Percentiles rank a stretch among this genome's conserved stretches.
Conservation (phyloP, 1,284 basidiomycete genomes). For the Tremellales sp. region DNA sequence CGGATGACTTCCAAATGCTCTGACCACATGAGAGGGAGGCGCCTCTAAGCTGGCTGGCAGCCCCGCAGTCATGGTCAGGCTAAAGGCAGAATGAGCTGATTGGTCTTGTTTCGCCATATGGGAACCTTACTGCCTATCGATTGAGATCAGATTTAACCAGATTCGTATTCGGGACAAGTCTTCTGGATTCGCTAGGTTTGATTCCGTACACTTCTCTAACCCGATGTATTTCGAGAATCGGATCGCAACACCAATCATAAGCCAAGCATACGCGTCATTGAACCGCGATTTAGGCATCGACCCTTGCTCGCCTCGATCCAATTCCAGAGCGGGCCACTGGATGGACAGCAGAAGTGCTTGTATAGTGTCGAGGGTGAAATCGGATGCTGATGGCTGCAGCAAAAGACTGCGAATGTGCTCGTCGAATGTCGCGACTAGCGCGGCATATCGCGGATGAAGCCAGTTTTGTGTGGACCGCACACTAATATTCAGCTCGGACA, state of each 20-base stretch:
- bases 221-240: constrained; percentile 1
- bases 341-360: constrained; percentile 1
- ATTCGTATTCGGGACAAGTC: background rate
- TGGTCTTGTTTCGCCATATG: no score
- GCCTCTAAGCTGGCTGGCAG: background rate
- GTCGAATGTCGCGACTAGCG: background rate
- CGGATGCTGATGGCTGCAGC: background rate
- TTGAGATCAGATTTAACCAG: constrained; percentile 2
- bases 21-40: background rate
- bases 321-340: constrained; percentile 1
- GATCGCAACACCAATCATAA: constrained; percentile 2
- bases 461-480: background rate
- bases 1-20: constrained; percentile 2
- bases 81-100: background rate
- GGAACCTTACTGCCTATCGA: constrained; percentile 1
- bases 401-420: background rate
- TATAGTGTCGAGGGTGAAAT: background rate
- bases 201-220: background rate
- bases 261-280: constrained; percentile 5
- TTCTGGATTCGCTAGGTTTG: background rate
- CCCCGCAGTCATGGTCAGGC: constrained; percentile 1
- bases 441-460: constrained; percentile 3
- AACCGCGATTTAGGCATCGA: constrained; percentile 2
- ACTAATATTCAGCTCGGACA: background rate
- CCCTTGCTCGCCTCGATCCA: background rate